Percentiles rank a stretch among this genome's conserved stretches.
phyloP scores from a whole-genome alignment of 305 asterid species.

The Petunia hybrid region DNA sequence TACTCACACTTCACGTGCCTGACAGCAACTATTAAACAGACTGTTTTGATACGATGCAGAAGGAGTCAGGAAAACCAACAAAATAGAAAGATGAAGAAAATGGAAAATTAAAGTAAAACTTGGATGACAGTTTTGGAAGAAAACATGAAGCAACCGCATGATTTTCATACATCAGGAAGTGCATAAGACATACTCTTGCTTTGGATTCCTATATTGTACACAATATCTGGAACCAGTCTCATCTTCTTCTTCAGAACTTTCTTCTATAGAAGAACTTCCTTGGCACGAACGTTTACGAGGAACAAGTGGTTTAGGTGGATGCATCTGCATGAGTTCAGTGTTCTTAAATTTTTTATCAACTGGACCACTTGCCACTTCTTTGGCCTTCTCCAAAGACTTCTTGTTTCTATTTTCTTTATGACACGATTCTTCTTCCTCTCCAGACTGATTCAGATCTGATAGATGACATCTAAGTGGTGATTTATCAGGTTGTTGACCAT shows the following conservation, averaged over 20 bases:
- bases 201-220: slow-evolving; percentile 49
- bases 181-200: slow-evolving; percentile 52
- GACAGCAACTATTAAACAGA: background rate
- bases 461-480: slow-evolving; percentile 22
- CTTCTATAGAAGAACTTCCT: slow-evolving; percentile 44
- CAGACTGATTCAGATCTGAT: slow-evolving; percentile 33
- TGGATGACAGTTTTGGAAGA: background rate
- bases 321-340: background rate
- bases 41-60: background rate
- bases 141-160: slow-evolving; percentile 2
- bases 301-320: slow-evolving; percentile 28
- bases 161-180: slow-evolving; percentile 18
- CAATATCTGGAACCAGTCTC: slow-evolving; percentile 46
- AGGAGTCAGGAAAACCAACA: background rate
- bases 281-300: slow-evolving; percentile 24
- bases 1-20: background rate
- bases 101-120: slow-evolving; percentile 1
- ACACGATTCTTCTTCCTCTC: slow-evolving; percentile 36
- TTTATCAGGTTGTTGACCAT: slow-evolving; percentile 34
- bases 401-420: slow-evolving; percentile 37
- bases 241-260: slow-evolving; percentile 58
- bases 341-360: background rate
- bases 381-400: slow-evolving; percentile 39
- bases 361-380: slow-evolving; percentile 40
- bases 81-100: background rate